A percentile compares a stretch with the other conserved stretches of the same genome.
These are phyloP conservation scores for Fusarium liriodendri DNA, from an alignment of 2,329 filamentous ascomycete genomes.

Conservation along the genomic window DNA sequence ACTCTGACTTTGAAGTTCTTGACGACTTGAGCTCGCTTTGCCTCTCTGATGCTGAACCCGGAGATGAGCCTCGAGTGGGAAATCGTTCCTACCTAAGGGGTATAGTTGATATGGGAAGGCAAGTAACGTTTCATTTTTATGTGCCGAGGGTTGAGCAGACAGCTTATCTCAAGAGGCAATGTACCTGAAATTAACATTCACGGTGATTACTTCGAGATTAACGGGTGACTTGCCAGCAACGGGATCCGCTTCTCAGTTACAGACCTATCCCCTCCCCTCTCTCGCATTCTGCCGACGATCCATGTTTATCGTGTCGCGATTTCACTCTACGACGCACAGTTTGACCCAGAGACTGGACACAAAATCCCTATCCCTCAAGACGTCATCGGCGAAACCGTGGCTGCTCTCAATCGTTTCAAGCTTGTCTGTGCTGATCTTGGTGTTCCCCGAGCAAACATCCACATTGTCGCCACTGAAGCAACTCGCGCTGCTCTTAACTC, in stretches of 20 bases:
- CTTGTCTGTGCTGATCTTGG: slow-evolving; percentile 44
- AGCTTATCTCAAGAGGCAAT: no score
- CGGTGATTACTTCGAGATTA: neutral
- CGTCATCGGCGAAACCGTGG: slow-evolving; percentile 16
- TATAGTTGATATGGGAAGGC: slow-evolving; percentile 33
- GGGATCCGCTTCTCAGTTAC: slow-evolving; percentile 29
- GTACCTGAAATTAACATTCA: neutral
- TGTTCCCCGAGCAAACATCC: slow-evolving; percentile 40
- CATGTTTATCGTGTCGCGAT: slow-evolving; percentile 30
- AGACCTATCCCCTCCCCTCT: slow-evolving; percentile 23
- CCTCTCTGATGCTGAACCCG: neutral
- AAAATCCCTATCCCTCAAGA: slow-evolving; percentile 15
- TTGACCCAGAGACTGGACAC: slow-evolving; percentile 19
- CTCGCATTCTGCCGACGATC: slow-evolving; percentile 26
- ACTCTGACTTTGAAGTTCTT: neutral
- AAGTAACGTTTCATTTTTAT: neutral
- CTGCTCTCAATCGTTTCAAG: slow-evolving; percentile 43
- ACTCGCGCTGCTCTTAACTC: slow-evolving; percentile 48
- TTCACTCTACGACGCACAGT: slow-evolving; percentile 30
- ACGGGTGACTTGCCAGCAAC: slow-evolving; percentile 5
- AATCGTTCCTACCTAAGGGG: slow-evolving; percentile 11
- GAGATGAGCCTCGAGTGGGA: neutral
- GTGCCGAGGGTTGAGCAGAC: neutral
- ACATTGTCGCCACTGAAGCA: slow-evolving; percentile 48
- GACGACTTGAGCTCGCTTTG: neutral